Evolutionary conservation across 1,284 basidiomycete species (phyloP).

Genomic region (Cryptococcus sp.): DNA sequence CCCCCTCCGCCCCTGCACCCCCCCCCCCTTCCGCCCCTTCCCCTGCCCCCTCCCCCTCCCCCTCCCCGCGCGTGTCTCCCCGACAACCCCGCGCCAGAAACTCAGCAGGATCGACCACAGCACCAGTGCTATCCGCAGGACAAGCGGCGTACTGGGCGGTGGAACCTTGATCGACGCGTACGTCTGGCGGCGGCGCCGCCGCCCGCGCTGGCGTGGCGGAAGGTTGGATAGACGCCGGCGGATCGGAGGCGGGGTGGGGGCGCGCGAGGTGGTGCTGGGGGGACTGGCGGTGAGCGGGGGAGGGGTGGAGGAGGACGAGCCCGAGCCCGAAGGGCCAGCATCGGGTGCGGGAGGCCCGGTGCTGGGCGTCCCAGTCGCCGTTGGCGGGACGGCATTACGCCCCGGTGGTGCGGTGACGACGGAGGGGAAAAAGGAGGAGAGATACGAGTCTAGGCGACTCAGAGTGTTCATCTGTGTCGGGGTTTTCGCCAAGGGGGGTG

Average conservation of each 20-base stretch:
- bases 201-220: constrained; percentile 5
- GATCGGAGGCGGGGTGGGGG: constrained; percentile 3
- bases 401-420: constrained; percentile 1
- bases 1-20: neutral
- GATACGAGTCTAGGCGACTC: constrained; percentile 31
- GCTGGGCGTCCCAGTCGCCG: neutral
- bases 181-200: constrained; percentile 15
- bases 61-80: constrained; percentile 41
- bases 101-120: constrained; percentile 44
- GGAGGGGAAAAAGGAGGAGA: constrained; percentile 19
- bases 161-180: constrained; percentile 40
- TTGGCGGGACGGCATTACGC: neutral
- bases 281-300: constrained; percentile 3
- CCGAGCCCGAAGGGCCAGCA: neutral
- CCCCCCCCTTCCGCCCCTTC: constrained; percentile 1
- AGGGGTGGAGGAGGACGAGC: too few species aligned
- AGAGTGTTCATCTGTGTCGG: constrained; percentile 38
- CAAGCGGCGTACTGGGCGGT: constrained; percentile 40
- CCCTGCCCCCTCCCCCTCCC: constrained; percentile 9
- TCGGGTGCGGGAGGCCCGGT: neutral
- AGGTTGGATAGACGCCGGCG: constrained; percentile 1
- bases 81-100: constrained; percentile 45
- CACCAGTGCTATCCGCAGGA: constrained; percentile 39
- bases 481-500: neutral
- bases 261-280: constrained; percentile 13